These are phyloP conservation scores for Boletus sp. DNA, from an alignment of 768 basidiomycete species.

Conservation along the genomic window DNA sequence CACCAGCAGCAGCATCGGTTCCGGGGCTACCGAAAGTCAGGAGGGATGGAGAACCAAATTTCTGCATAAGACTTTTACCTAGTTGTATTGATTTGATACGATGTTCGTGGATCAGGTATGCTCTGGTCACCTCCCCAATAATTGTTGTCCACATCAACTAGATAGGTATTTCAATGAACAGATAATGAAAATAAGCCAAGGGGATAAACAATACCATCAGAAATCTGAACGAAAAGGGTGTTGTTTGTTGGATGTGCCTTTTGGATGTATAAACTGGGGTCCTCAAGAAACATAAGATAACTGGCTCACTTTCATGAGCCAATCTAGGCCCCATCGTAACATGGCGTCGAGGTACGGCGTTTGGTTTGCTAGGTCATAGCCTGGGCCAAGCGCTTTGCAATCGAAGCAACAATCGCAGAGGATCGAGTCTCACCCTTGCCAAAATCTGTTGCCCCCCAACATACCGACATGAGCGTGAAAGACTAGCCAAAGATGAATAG, in stretches of 20 bases:
- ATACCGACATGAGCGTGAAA: slow-evolving; percentile 80
- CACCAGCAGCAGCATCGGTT: slow-evolving; percentile 83
- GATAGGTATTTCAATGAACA: slow-evolving; percentile 5
- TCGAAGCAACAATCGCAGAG: neutral
- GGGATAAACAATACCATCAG: slow-evolving; percentile 42
- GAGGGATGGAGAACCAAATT: neutral
- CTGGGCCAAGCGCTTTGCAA: slow-evolving; percentile 31
- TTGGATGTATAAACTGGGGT: neutral
- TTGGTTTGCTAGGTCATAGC: slow-evolving; percentile 83
- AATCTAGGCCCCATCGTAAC: slow-evolving; percentile 87
- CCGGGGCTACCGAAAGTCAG: slow-evolving; percentile 52
- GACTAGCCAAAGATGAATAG: slow-evolving; percentile 40
- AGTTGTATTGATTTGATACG: slow-evolving; percentile 75
- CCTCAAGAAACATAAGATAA: neutral
- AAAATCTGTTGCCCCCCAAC: slow-evolving; percentile 87
- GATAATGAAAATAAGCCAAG: neutral
- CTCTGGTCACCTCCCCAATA: slow-evolving; percentile 89
- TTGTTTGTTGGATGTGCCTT: slow-evolving; percentile 77
- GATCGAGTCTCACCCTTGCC: slow-evolving; percentile 55
- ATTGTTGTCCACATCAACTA: slow-evolving; percentile 60
- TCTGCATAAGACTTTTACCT: slow-evolving; percentile 29
- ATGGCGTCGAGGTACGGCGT: slow-evolving; percentile 89
- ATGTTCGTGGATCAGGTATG: slow-evolving; percentile 71
- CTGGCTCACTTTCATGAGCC: slow-evolving; percentile 77
- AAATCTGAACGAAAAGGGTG: slow-evolving; percentile 77